Evolutionary conservation across 2,329 filamentous ascomycete genomes (phyloP), one percentile per base, ranked within the genome.

Genomic region (Apiospora saccharicola): DNA sequence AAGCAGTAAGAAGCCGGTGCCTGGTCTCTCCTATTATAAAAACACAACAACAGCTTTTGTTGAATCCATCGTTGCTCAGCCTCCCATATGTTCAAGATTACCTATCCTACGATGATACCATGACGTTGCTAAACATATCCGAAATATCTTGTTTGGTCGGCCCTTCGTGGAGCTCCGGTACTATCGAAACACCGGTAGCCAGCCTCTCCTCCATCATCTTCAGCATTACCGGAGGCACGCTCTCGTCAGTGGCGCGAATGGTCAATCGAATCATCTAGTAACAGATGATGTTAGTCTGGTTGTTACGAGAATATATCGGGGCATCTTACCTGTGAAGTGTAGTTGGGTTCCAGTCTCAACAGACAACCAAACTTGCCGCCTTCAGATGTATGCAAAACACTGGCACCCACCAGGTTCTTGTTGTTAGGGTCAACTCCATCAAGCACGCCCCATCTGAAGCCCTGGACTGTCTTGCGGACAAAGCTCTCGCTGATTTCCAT

Each of bases 301-400:
- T 51, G 44, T 57, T 26, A 26, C 44, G 19, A 68, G 67, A 34
- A 37, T 5, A 46, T 51, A 41, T 64, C 34, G n/a, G 51, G 61
- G 49, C 46, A 64, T 84, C 92, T 85, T 88, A 98, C 96, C 90
- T 94, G 94, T 75, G 93, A 96, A 75, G 90, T 89, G 79, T 95
- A 96, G 84, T 99, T 99, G 74, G 96, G 96, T 87, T 99, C 96
- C 84, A 99, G 84, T 80, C 96, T 90, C 86, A 99, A 85, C 80
- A 99, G 85, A 85, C 96, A 98, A 44, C 96, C 96, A 84, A 95
- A 97, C 85, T 98, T 98, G 74, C 96, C 95, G 14, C 90, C 92
- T 76, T 93, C 91, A 70, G 88, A 92, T 70, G 91, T 97, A 85
- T 94, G 96, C 83, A 93, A 84, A 78, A 95, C 96, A 82, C 93